phyloP scores from a whole-genome alignment of 2,329 filamentous ascomycete genomes.

The Lachnellula cervina region DNA sequence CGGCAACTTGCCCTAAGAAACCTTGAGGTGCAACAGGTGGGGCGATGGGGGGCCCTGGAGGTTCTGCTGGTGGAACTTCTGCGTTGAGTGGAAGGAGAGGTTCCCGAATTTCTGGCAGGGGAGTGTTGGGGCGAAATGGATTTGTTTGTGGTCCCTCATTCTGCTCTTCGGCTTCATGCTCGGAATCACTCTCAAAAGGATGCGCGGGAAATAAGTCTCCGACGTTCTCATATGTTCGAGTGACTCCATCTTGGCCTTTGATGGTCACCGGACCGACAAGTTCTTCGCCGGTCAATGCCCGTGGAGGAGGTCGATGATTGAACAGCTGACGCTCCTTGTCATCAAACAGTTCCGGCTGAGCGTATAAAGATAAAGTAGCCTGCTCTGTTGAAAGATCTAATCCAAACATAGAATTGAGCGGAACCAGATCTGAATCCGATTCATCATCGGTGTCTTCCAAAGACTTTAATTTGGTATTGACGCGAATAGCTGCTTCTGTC shows the following conservation, averaged over 20 bases:
- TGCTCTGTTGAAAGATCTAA: not conserved
- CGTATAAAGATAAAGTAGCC: not conserved
- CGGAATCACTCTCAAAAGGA: slow-evolving; percentile 18
- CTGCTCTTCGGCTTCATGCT: slow-evolving; percentile 9
- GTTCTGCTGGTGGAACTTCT: not conserved
- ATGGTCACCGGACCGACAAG: slow-evolving; percentile 12
- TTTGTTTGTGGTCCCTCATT: slow-evolving; percentile 9
- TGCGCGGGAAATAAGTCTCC: slow-evolving; percentile 22
- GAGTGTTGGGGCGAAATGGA: slow-evolving; percentile 15
- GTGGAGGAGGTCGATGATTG: not conserved
- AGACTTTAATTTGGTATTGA: not conserved
- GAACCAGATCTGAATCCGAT: not conserved
- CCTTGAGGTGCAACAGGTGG: slow-evolving; percentile 31
- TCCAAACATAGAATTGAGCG: not conserved
- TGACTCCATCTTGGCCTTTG: slow-evolving; percentile 18
- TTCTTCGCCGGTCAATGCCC: not conserved
- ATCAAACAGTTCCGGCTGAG: not conserved
- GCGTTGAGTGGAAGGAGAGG: not conserved
- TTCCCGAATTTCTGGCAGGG: slow-evolving; percentile 15
- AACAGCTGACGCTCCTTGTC: not conserved
- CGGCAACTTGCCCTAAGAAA: slow-evolving; percentile 42
- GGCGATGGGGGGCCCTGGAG: not conserved
- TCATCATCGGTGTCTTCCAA: not conserved
- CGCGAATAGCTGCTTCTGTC: not conserved
- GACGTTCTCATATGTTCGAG: slow-evolving; percentile 12